phyloP scores from a whole-genome alignment of 106 monocot species.

The Xerophyta viscosa region DNA sequence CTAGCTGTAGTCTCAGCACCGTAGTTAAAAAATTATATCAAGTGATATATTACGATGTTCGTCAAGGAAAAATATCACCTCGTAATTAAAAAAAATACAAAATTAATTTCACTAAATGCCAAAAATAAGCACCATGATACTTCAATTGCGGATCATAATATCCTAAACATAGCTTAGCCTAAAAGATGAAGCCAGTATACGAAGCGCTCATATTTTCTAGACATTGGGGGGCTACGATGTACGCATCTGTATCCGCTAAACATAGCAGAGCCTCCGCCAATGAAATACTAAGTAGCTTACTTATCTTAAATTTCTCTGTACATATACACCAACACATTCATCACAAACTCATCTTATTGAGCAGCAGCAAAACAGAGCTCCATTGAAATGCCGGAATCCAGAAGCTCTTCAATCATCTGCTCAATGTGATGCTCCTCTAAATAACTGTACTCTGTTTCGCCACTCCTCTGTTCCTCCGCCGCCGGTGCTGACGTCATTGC shows the following conservation, averaged over 20 bases:
- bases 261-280: background rate
- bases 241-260: too few species aligned
- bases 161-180: too few species aligned
- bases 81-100: too few species aligned
- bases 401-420: constrained; percentile 83
- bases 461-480: background rate
- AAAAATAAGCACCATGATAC: background rate
- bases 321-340: background rate
- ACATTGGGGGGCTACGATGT: too few species aligned
- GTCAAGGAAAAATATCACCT: too few species aligned
- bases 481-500: background rate
- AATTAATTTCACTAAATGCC: too few species aligned
- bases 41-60: too few species aligned
- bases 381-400: constrained; percentile 41
- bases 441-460: constrained; percentile 7
- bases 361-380: constrained; percentile 34
- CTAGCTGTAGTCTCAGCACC: too few species aligned
- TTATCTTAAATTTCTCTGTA: background rate
- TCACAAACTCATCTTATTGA: background rate
- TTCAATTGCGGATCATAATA: background rate
- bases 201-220: too few species aligned
- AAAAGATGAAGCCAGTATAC: too few species aligned
- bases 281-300: background rate
- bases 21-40: too few species aligned
- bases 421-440: constrained; percentile 62